Percentiles rank a stretch among this genome's conserved stretches.
These are phyloP conservation scores for Pachysandra terminalis DNA, from an alignment of 164 flowering plant genomes.

Conservation along the genomic window DNA sequence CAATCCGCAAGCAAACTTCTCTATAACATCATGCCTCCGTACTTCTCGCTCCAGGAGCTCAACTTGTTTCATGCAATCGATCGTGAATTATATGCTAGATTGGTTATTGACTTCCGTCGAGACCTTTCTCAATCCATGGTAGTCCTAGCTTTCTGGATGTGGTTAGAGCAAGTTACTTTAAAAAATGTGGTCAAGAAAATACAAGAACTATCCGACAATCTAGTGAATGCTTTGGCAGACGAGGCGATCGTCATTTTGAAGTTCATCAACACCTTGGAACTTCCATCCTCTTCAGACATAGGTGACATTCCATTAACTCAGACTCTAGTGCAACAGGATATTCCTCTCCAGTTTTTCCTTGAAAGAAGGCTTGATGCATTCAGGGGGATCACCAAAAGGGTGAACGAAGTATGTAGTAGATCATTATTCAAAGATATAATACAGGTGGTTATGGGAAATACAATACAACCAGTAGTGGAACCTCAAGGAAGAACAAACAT, in stretches of 20 bases:
- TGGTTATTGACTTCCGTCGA: background rate
- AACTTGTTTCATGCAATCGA: background rate
- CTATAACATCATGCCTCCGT: background rate
- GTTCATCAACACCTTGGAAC: background rate
- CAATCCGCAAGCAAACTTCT: too few relatives aligned
- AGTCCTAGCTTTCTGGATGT: constrained; percentile 9
- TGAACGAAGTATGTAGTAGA: constrained; percentile 26
- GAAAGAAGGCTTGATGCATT: constrained; percentile 11
- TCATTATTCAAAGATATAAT: constrained; percentile 32
- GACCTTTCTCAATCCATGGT: background rate
- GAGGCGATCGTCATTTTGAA: background rate
- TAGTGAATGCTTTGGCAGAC: background rate
- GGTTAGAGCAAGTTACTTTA: background rate
- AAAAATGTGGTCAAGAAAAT: background rate
- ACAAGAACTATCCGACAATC: background rate
- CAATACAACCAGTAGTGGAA: background rate
- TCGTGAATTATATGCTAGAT: background rate
- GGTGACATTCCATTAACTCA: constrained; percentile 21
- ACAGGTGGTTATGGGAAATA: constrained; percentile 15
- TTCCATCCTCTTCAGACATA: background rate
- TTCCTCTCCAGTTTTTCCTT: constrained; percentile 27
- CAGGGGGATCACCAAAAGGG: constrained; percentile 20
- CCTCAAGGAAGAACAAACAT: background rate
- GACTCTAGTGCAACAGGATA: constrained; percentile 18
- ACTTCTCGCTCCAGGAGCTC: background rate